These are phyloP conservation scores for Fusarium nematophilum DNA, from an alignment of 2,329 filamentous ascomycete species.

Conservation along the genomic window DNA sequence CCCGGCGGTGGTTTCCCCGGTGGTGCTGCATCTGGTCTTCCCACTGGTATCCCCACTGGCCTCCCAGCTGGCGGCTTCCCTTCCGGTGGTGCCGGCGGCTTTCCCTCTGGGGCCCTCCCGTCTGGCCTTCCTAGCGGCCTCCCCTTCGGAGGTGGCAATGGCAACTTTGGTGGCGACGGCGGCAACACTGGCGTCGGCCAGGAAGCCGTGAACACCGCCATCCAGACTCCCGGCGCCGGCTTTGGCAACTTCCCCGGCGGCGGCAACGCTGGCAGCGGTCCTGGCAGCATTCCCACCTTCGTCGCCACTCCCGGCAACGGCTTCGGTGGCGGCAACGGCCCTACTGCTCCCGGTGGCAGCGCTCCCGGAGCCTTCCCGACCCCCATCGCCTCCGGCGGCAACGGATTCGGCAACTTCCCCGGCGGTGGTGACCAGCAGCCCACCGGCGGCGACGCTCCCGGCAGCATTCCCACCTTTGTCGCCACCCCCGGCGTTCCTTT, in stretches of 20 bases:
- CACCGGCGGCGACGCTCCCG: not conserved
- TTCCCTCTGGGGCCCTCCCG: conserved; percentile 5
- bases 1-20: conserved; percentile 8
- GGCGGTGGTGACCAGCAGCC: not conserved
- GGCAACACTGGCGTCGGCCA: too few relatives aligned
- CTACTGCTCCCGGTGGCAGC: conserved; percentile 1
- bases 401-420: not conserved
- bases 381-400: conserved; percentile 1
- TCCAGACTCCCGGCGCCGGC: conserved; percentile 2
- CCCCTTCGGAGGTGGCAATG: conserved; percentile 7
- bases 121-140: not conserved
- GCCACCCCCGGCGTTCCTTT: conserved; percentile 9
- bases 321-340: conserved; percentile 3
- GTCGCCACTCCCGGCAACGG: not conserved
- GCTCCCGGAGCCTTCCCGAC: not conserved
- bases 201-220: not conserved
- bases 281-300: not conserved
- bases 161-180: not conserved
- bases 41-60: conserved; percentile 1
- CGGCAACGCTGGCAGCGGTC: not conserved
- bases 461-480: conserved; percentile 8
- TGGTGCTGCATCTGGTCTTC: conserved; percentile 10
- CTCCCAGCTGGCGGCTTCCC: not conserved
- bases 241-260: conserved; percentile 8
- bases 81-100: not conserved